Base-by-base conservation (phyloP, 169 alveolate species). In the Pseudocohnilembus persalinus region DNA sequence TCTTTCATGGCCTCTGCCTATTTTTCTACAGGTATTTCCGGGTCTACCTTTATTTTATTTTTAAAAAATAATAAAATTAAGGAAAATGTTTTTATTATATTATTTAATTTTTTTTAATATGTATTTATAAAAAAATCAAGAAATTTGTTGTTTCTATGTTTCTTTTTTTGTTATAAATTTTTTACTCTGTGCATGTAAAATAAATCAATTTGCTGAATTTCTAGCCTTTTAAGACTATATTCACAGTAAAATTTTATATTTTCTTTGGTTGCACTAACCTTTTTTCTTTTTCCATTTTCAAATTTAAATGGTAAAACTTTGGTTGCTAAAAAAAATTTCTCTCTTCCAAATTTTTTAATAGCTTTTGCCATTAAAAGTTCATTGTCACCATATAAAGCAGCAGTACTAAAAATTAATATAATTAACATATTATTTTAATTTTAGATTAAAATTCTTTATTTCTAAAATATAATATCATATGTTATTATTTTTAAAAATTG, bases 341-440 rank as follows among this genome's bases (percentile, higher is more conserved):
- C 81, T 76, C 81, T 76, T 29, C 81, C 81, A 76, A 24, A 31
- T 20, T 27, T 76, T 31, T 76, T 76, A 30, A 76, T 30, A 1
- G 81, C 81, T 29, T 76, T 76, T 76, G 63, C 81, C 29, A 76
- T 11, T 30, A 76, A 27, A 24, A 27, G 16, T 76, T 76, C 81
- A 31, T 76, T 76, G 26, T 49, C 68, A 11, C 68, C 68, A 49
- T 49, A 49, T 49, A 49, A 49, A 20, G 68, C 20, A 11, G 68
- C 68, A 20, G 68, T 49, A 20, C 68, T 49, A 11, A 11, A 11
- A 20, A 11, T 20, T 11, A 49, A 11, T 11, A 49, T 49, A n/a
- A n/a, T 49, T 49, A 49, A 49, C 20, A 49, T 49, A 49, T 11
- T 11, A 11, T 49, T 49, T 49, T 11, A 49, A 49, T 49, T 49